A percentile compares a stretch with the other conserved stretches of the same genome.
phyloP scores from a whole-genome alignment of 495 filamentous ascomycete genomes.

The Stereocaulon alpinum region DNA sequence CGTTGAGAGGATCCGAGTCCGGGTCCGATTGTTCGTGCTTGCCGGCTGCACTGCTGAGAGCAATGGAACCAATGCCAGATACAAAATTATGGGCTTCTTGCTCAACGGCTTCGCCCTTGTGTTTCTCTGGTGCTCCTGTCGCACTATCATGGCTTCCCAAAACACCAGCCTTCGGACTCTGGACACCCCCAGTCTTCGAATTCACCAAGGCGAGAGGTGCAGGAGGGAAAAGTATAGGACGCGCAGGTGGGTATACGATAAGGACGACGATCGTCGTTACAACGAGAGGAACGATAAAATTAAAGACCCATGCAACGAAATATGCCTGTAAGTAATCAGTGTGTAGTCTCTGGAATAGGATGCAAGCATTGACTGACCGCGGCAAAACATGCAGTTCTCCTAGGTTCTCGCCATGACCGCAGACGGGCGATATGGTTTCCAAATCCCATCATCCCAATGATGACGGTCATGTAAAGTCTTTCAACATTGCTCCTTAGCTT shows the following conservation, averaged over 20 bases:
- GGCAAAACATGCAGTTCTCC: conserved; percentile 58
- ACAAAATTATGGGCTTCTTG: conserved; percentile 77
- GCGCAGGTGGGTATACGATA: conserved; percentile 54
- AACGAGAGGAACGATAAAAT: conserved; percentile 59
- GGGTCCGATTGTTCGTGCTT: conserved; percentile 52
- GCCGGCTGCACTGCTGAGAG: conserved; percentile 63
- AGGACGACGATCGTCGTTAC: conserved; percentile 48
- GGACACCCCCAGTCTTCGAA: conserved; percentile 49
- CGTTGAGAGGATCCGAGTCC: conserved; percentile 31
- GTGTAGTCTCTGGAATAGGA: neutral
- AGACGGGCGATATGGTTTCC: conserved; percentile 67
- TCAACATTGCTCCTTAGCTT: conserved; percentile 75
- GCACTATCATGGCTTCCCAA: conserved; percentile 67
- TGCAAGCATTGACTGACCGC: conserved; percentile 31
- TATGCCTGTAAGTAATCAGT: conserved; percentile 44
- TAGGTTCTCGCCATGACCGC: conserved; percentile 68
- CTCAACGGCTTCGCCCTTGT: conserved; percentile 80
- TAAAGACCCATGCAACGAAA: conserved; percentile 60
- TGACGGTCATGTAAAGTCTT: conserved; percentile 72
- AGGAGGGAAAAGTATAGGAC: conserved; percentile 62
- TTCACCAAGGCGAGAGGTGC: conserved; percentile 58
- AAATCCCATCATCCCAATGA: conserved; percentile 54
- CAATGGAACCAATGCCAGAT: conserved; percentile 62
- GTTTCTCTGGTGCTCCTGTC: conserved; percentile 73
- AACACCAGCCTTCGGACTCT: conserved; percentile 59